Evolutionary conservation across 148 eudicot genomes (phyloP).

Genomic region (Euryodendron excelsum): DNA sequence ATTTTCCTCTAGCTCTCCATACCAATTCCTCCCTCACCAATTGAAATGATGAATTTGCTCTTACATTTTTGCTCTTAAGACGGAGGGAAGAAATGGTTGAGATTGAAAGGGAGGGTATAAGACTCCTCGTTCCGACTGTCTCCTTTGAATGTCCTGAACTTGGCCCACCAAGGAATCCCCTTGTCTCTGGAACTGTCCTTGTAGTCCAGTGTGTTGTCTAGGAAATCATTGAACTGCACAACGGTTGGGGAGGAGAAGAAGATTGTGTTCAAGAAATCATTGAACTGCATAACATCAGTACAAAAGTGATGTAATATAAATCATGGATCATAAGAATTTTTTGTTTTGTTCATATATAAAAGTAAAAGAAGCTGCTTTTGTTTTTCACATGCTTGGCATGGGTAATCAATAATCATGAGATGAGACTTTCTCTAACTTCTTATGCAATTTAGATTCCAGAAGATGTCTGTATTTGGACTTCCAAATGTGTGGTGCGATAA

Average conservation of each 20-base stretch:
- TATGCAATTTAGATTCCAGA: too few species aligned
- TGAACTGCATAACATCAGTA: constrained; percentile 58
- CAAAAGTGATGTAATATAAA: neutral
- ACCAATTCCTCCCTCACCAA: neutral
- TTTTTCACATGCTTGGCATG: neutral
- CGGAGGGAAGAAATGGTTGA: constrained; percentile 94
- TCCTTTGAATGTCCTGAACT: constrained; percentile 90
- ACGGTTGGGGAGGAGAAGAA: constrained; percentile 91
- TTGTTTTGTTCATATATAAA: neutral
- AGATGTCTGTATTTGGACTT: too few species aligned
- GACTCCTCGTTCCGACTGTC: constrained; percentile 93
- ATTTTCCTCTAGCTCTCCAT: constrained; percentile 2
- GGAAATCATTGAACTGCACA: constrained; percentile 75
- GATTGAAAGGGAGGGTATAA: constrained; percentile 94
- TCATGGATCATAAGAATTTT: neutral
- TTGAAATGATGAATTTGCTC: neutral
- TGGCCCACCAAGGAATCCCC: constrained; percentile 99
- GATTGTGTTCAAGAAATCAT: constrained; percentile 85
- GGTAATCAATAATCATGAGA: too few species aligned
- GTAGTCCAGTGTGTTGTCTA: constrained; percentile 93
- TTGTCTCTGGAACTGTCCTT: constrained; percentile 87
- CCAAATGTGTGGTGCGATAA: too few species aligned
- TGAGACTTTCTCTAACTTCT: too few species aligned
- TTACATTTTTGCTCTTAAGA: constrained; percentile 30
- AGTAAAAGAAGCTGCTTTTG: neutral